These are phyloP conservation scores for Pleurotus eryngii DNA, from an alignment of 768 basidiomycete genomes.

Conservation along the genomic window DNA sequence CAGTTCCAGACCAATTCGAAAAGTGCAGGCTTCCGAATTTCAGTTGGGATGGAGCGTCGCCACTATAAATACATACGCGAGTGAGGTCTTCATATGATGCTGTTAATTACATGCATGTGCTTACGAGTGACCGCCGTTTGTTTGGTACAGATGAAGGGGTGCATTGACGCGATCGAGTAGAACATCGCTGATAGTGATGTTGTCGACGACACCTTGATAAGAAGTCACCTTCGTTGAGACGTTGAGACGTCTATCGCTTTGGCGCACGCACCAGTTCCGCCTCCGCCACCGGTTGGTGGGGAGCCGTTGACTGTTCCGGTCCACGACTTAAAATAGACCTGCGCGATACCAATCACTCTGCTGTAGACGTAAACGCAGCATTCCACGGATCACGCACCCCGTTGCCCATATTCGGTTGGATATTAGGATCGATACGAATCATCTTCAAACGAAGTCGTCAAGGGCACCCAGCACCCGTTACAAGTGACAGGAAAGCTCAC, in stretches of 20 bases:
- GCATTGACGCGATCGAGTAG: constrained; percentile 42
- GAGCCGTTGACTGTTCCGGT: constrained; percentile 45
- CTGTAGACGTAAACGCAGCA: neutral
- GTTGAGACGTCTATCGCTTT: neutral
- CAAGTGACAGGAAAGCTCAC: constrained; percentile 19
- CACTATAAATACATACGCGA: constrained; percentile 25
- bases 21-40: constrained; percentile 46
- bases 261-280: constrained; percentile 37
- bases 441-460: constrained; percentile 26
- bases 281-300: constrained; percentile 57
- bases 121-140: constrained; percentile 45
- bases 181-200: constrained; percentile 40
- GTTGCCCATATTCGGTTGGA: constrained; percentile 55
- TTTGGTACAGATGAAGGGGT: constrained; percentile 49
- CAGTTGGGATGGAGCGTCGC: constrained; percentile 44
- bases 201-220: constrained; percentile 38
- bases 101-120: constrained; percentile 8
- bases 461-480: too few species aligned
- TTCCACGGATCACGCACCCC: constrained; percentile 31
- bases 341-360: neutral
- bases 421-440: constrained; percentile 40
- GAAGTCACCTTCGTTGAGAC: too few species aligned
- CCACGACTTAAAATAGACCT: constrained; percentile 61
- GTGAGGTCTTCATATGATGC: neutral
- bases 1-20: constrained; percentile 44